Evolutionary conservation across 805 yeast genomes (phyloP).

Genomic region (Kodamaea nitidulidarum): DNA sequence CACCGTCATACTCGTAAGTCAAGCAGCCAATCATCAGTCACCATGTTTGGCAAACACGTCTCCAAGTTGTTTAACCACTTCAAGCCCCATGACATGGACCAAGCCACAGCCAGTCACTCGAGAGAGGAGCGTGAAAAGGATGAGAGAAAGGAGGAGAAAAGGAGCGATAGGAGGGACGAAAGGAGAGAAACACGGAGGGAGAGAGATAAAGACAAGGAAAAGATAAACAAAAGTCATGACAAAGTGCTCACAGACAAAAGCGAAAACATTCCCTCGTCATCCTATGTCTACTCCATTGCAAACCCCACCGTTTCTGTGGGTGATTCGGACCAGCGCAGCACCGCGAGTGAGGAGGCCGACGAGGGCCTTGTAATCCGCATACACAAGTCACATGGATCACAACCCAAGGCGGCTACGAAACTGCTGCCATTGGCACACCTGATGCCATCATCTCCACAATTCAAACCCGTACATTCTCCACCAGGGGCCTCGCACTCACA

Average conservation of each 20-base stretch:
- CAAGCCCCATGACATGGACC: slow-evolving; percentile 24
- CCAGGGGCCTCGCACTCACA: background rate
- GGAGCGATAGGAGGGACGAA: background rate
- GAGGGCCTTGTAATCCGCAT: slow-evolving; percentile 4
- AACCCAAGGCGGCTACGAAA: background rate
- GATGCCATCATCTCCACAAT: slow-evolving; percentile 4
- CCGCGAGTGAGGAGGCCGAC: background rate
- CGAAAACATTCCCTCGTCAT: background rate
- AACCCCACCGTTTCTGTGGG: background rate
- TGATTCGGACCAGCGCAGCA: background rate
- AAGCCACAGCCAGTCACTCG: slow-evolving; percentile 31
- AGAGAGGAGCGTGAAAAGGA: background rate
- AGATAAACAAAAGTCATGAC: slow-evolving; percentile 12
- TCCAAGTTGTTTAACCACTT: slow-evolving; percentile 39
- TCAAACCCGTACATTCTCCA: background rate
- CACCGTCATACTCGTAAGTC: too few species aligned
- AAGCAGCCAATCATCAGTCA: background rate
- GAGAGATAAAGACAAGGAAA: slow-evolving; percentile 10
- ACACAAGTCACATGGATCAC: slow-evolving; percentile 1
- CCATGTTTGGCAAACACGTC: slow-evolving; percentile 44
- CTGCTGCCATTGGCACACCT: background rate
- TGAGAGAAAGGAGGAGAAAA: slow-evolving; percentile 16
- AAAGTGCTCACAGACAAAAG: background rate
- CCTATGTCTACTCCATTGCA: background rate
- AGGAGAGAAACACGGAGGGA: background rate